Evolutionary conservation across 2,329 filamentous ascomycete species (phyloP).

Genomic region (Pestalotiopsis sp.): DNA sequence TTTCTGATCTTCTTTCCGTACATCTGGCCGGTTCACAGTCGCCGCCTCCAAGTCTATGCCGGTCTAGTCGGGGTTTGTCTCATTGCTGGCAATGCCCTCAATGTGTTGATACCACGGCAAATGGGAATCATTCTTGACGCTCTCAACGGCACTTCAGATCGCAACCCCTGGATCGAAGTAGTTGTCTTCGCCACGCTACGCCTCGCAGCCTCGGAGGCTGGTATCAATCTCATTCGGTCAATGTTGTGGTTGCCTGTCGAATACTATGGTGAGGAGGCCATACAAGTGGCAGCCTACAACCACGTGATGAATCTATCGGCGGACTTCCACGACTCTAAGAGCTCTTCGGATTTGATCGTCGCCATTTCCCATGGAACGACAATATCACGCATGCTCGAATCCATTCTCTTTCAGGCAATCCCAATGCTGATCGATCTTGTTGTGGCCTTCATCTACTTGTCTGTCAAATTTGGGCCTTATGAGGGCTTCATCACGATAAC

Average conservation of each 20-base stretch:
- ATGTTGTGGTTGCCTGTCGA: constrained; percentile 63
- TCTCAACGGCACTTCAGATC: constrained; percentile 45
- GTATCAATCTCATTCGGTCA: constrained; percentile 54
- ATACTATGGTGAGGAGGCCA: constrained; percentile 56
- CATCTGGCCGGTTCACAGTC: constrained; percentile 73
- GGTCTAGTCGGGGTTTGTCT: constrained; percentile 69
- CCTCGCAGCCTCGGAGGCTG: constrained; percentile 57
- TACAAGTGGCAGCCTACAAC: constrained; percentile 58
- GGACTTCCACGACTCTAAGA: constrained; percentile 64
- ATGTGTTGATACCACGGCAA: constrained; percentile 79
- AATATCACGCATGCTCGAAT: constrained; percentile 60
- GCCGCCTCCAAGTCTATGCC: constrained; percentile 68
- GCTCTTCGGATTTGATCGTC: constrained; percentile 59
- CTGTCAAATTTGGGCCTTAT: constrained; percentile 60
- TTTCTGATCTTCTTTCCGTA: constrained; percentile 80
- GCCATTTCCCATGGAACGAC: constrained; percentile 58
- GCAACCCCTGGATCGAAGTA: constrained; percentile 18
- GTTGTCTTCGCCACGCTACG: constrained; percentile 30
- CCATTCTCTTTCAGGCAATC: constrained; percentile 58
- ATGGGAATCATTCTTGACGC: constrained; percentile 78
- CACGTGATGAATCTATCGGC: constrained; percentile 64
- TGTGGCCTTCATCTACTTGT: constrained; percentile 63
- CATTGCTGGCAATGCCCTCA: constrained; percentile 71
- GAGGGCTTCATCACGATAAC: constrained; percentile 65
- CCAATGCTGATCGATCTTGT: constrained; percentile 64